A percentile compares a stretch with the other conserved stretches of the same genome.
Evolutionary conservation across 139 green algal genomes (phyloP).

Genomic region (Tetradesmus obliquus): DNA sequence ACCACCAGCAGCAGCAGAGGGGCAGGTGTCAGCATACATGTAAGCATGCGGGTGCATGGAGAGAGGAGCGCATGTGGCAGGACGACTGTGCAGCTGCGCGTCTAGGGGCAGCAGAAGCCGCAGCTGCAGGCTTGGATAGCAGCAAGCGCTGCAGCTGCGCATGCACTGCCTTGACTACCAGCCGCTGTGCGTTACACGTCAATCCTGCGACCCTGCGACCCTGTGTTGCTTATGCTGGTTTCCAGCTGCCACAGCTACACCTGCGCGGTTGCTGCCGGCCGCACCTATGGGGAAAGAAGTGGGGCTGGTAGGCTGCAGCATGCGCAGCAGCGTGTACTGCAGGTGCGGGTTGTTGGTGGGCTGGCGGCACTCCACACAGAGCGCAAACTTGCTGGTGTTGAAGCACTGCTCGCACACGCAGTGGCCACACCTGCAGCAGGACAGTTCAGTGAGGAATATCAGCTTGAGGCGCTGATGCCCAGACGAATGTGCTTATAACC

Average conservation of each 20-base stretch:
- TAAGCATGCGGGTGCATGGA: neutral
- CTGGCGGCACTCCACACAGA: constrained; percentile 24
- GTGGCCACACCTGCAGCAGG: constrained; percentile 16
- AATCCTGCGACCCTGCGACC: too few species aligned
- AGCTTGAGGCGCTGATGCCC: neutral
- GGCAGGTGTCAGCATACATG: neutral
- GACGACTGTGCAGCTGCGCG: too few species aligned
- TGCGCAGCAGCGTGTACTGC: constrained; percentile 30
- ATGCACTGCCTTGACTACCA: neutral
- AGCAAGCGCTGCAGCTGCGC: neutral
- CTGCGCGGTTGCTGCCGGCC: neutral
- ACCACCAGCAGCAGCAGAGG: neutral
- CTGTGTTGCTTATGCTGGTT: too few species aligned
- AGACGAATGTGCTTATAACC: neutral
- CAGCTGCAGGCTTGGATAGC: neutral
- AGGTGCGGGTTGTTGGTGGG: constrained; percentile 15
- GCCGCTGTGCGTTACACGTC: too few species aligned
- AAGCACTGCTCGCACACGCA: constrained; percentile 34
- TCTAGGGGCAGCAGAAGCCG: neutral
- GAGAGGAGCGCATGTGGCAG: too few species aligned
- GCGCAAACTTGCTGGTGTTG: constrained; percentile 20
- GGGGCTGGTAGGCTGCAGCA: constrained; percentile 28
- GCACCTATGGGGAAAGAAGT: constrained; percentile 31
- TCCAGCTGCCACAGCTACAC: neutral
- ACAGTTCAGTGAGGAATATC: neutral